Conservation (phyloP, 2,329 filamentous ascomycete genomes). For the Microdochium trichocladiopsis region DNA sequence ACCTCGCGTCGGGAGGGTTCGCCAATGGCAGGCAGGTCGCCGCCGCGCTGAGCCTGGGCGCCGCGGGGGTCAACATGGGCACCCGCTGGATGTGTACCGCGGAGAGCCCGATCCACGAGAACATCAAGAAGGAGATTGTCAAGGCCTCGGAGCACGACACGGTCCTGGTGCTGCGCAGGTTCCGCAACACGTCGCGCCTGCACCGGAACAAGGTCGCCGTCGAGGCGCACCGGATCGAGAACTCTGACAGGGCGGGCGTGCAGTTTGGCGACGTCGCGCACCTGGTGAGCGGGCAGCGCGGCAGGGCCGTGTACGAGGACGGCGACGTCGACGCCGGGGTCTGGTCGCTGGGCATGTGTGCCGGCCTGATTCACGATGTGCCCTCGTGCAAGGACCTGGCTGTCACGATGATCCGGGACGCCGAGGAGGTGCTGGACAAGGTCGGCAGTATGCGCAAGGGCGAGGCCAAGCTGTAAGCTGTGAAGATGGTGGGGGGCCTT, state of each 20-base stretch:
- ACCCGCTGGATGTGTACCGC: conserved; percentile 91
- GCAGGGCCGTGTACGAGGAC: conserved; percentile 79
- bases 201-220: conserved; percentile 80
- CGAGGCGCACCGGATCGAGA: conserved; percentile 73
- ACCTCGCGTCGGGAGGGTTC: conserved; percentile 89
- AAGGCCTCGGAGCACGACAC: conserved; percentile 81
- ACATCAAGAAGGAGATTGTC: conserved; percentile 87
- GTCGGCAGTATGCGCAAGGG: neutral
- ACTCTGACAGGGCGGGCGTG: conserved; percentile 67
- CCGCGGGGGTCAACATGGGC: conserved; percentile 92
- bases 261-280: conserved; percentile 84
- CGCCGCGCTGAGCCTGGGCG: conserved; percentile 77
- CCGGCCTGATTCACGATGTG: conserved; percentile 73
- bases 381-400: conserved; percentile 63
- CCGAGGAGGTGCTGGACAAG: conserved; percentile 47
- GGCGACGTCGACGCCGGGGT: conserved; percentile 85
- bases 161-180: conserved; percentile 72
- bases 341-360: conserved; percentile 91
- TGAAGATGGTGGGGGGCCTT: no score
- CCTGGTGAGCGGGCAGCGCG: conserved; percentile 78
- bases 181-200: conserved; percentile 81
- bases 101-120: conserved; percentile 79
- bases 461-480: neutral
- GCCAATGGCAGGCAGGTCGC: conserved; percentile 86
- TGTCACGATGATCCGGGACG: conserved; percentile 65